Percentiles rank a stretch among this genome's conserved stretches.
These are phyloP conservation scores for Picocystis salinarum DNA, from an alignment of 139 green algal species.

Conservation along the genomic window DNA sequence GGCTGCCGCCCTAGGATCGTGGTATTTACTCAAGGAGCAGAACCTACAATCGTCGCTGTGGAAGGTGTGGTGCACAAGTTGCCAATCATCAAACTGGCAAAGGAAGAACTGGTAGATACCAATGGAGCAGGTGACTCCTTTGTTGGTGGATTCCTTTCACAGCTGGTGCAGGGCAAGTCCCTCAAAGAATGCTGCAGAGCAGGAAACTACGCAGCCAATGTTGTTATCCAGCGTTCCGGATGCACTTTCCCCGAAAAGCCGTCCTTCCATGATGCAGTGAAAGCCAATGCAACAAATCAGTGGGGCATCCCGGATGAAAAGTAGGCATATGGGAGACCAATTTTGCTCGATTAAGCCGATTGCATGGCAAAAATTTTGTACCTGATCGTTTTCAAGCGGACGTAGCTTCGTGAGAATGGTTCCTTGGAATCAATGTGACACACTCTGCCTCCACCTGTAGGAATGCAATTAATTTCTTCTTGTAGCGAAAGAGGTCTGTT, in stretches of 20 bases:
- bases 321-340: no score
- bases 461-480: neutral
- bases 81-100: constrained; percentile 40
- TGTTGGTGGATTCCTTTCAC: constrained; percentile 91
- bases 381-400: no score
- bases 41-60: constrained; percentile 3
- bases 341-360: no score
- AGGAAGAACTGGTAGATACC: constrained; percentile 89
- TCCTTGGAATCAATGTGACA: no score
- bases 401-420: no score
- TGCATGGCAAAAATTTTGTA: no score
- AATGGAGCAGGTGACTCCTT: constrained; percentile 51
- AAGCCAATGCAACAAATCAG: no score
- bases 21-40: constrained; percentile 74
- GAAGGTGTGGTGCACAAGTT: constrained; percentile 20
- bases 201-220: constrained; percentile 77
- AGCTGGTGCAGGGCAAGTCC: constrained; percentile 72
- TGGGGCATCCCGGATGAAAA: no score
- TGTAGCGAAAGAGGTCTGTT: neutral
- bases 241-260: constrained; percentile 28
- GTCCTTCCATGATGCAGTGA: constrained; percentile 6
- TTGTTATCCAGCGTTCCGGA: constrained; percentile 85
- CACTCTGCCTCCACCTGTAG: neutral
- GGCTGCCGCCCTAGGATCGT: constrained; percentile 50
- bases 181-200: constrained; percentile 53